Percentiles rank a stretch among this genome's conserved stretches.
phyloP scores from a whole-genome alignment of 305 asterid genomes.

The Solanum aculeatissimum region DNA sequence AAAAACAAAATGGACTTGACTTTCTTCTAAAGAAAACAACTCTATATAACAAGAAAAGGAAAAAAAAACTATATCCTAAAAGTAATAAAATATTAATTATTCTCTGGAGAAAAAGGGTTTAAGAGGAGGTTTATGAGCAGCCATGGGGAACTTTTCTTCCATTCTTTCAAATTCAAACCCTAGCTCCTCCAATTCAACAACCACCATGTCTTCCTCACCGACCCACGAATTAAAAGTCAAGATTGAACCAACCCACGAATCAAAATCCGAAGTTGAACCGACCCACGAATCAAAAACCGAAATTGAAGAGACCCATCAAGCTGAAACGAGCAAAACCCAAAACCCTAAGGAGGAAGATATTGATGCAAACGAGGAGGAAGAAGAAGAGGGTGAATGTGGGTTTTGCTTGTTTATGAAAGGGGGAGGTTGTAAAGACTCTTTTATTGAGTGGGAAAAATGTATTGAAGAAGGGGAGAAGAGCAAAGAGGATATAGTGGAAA shows the following conservation, averaged over 20 bases:
- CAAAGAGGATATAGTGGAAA: constrained; percentile 47
- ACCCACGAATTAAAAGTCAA: not conserved
- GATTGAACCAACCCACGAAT: not conserved
- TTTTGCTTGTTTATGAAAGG: constrained; percentile 79
- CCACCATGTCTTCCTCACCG: constrained; percentile 20
- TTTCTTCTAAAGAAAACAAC: not conserved
- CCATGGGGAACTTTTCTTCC: constrained; percentile 14
- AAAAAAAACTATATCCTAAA: not conserved
- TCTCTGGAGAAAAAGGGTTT: constrained; percentile 14
- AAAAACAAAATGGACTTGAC: not conserved
- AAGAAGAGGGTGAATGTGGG: constrained; percentile 73
- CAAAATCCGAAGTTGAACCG: not conserved
- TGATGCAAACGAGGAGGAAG: constrained; percentile 18
- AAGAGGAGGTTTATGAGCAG: constrained; percentile 21
- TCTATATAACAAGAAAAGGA: not conserved
- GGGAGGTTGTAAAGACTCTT: constrained; percentile 62
- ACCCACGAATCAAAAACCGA: not conserved
- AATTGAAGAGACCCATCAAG: not conserved
- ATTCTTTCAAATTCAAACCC: constrained; percentile 18
- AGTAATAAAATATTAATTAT: not conserved
- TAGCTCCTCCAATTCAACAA: not conserved
- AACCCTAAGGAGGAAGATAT: not conserved
- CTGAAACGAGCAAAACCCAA: not conserved
- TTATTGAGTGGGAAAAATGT: constrained; percentile 74
- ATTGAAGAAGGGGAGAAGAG: constrained; percentile 60